These are phyloP conservation scores for Bruguiera parviflora DNA, from an alignment of 345 rosid species.

Conservation along the genomic window DNA sequence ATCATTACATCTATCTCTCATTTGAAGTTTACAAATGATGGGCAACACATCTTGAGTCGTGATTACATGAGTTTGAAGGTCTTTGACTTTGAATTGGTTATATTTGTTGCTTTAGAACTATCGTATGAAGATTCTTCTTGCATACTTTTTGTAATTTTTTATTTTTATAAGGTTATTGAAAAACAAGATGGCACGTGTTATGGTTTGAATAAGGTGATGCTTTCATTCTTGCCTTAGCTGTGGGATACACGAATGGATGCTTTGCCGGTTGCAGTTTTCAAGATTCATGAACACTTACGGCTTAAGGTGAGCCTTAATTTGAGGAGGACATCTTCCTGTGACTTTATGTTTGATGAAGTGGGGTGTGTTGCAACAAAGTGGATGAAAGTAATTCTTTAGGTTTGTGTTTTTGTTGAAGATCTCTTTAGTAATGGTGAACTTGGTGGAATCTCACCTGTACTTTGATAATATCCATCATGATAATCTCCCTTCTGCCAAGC, in stretches of 20 bases:
- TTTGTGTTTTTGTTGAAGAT: neutral
- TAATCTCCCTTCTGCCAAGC: neutral
- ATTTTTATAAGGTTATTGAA: neutral
- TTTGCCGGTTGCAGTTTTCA: conserved; percentile 47
- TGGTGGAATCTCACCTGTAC: neutral
- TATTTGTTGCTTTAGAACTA: neutral
- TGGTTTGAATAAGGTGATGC: conserved; percentile 11
- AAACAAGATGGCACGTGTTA: neutral
- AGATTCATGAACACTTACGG: conserved; percentile 55
- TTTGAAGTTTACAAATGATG: conserved; percentile 54
- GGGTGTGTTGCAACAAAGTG: too few relatives aligned
- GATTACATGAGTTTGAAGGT: conserved; percentile 72
- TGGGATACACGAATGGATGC: conserved; percentile 62
- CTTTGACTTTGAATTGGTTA: neutral
- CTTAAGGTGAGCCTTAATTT: conserved; percentile 42
- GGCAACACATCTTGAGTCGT: conserved; percentile 53
- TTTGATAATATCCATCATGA: neutral
- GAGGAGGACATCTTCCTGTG: neutral
- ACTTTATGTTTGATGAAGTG: neutral
- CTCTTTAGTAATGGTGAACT: neutral
- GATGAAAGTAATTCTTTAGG: neutral
- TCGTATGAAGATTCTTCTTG: neutral
- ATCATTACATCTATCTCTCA: conserved; percentile 58
- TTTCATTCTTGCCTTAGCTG: conserved; percentile 36
- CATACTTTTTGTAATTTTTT: conserved; percentile 5